Evolutionary conservation across 768 basidiomycete genomes (phyloP), one percentile per base, ranked within the genome.

Genomic region (Plicaturopsis crispa): DNA sequence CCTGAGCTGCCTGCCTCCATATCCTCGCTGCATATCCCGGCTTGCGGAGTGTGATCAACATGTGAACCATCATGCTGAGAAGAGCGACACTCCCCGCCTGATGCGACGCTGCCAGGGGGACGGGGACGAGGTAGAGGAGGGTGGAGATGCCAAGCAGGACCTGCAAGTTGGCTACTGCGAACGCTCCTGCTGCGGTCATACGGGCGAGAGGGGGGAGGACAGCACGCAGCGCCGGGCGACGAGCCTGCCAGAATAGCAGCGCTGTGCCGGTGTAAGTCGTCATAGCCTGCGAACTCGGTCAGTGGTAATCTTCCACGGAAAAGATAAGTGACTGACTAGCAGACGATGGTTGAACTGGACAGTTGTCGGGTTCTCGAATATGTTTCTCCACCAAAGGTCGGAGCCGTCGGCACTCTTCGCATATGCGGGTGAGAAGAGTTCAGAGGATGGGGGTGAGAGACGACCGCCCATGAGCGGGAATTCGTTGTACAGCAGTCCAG

Each of bases 311-410:
- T 33, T 26, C n/a, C n/a, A n/a, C n/a, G n/a, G n/a, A n/a, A 32
- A 11, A 33, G 19, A 37, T 6, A 38, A 19, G 2, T n/a, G 26
- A 69, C 87, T 60, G 51, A 86, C 93, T 36, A 99, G 74, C 35
- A 93, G 65, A 16, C 96, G 83, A 60, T 99, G 96, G 54, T 99
- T 79, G 51, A 98, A 98, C 56, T 99, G 96, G 6, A 93, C 93
- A 0, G 94, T 96, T 6, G 87, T 92, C 6, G 96, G 96, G 53
- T 99, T 99, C 63, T 99, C 96, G 45, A 96, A 79, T 36, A 98
- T 66, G 57, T 97, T 98, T 43, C 96, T 70, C 90, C 91, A 94
- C 84, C 85, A 93, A n/a, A 75, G 54, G 52, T 96, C 91, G 1
- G 75, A 77, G 45, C 73, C 66, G 55, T 87, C 83, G 0, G 63